Evolutionary conservation across 495 filamentous ascomycete genomes (phyloP), one percentile per base, ranked within the genome.

Genomic region (Schizothecium vesticola): DNA sequence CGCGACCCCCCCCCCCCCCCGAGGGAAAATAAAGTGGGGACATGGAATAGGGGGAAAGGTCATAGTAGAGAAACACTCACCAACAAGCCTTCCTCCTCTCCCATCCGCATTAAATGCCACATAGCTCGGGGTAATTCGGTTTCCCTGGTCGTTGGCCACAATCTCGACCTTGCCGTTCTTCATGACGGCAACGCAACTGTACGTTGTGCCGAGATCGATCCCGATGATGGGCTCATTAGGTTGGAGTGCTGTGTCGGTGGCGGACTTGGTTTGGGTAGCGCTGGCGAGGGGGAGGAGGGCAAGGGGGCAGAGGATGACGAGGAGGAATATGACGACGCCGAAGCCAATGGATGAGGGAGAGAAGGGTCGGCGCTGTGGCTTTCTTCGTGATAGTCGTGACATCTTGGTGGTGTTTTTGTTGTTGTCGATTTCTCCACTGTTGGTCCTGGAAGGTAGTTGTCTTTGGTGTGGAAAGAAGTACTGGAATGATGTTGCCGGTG

Each of bases 171-270:
- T 95, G 73, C 91, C 94, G 74, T 90, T 88, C 76, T 94, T 92
- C 93, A 97, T 96, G 73, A 97, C 90, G 87, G 91, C 95, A 67
- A 97, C 95, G 82, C 95, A 97, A 59, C 92, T 96, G 83, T 97
- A 97, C 26, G 95, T 99, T 19, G 95, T 97, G 81, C 95, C 94
- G 74, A 99, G 82, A 86, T 99, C 95, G 76, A 99, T 97, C 87
- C 94, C 95, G 74, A 97, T 93, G 70, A 97, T 89, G 70, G 88
- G 69, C 28, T 74, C 73, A 13, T 67, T 61, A 3, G 69, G 71
- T 43, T 75, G 61, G 26, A 67, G 25, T 24, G 29, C 11, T 8
- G 64, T 33, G 57, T 51, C 90, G 74, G 91, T 90, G 79, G 89
- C 90, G 73, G 86, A 88, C 58, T 92, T 89, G 11, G 68, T 67